Percentiles rank a stretch among this genome's conserved stretches.
These are phyloP conservation scores for Pythium grandisporangium DNA, from an alignment of 352 stramenopile species.

Conservation along the genomic window DNA sequence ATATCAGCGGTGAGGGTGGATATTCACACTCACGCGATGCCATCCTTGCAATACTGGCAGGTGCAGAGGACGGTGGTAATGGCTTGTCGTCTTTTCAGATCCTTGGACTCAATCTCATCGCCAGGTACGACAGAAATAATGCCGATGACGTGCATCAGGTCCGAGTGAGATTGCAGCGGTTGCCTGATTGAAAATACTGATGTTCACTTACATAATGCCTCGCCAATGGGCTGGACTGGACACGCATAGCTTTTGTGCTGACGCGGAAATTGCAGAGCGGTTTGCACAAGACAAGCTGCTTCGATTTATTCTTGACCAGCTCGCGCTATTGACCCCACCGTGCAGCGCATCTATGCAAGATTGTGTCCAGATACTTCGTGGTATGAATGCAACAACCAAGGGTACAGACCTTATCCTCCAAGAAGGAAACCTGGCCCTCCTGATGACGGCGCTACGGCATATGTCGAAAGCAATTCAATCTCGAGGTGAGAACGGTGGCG, in stretches of 20 bases:
- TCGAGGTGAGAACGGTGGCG: too few species aligned
- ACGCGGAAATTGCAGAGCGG: slow-evolving; percentile 26
- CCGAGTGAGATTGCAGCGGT: slow-evolving; percentile 1
- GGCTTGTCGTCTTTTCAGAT: slow-evolving; percentile 68
- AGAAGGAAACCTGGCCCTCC: slow-evolving; percentile 24
- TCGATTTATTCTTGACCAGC: slow-evolving; percentile 42
- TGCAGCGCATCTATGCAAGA: slow-evolving; percentile 19
- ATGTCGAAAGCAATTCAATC: too few species aligned
- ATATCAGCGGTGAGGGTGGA: too few species aligned
- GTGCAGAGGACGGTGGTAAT: slow-evolving; percentile 27
- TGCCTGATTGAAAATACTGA: too few species aligned
- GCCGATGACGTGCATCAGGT: too few species aligned
- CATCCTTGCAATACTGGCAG: slow-evolving; percentile 13
- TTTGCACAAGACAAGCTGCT: slow-evolving; percentile 66
- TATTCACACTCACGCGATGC: neutral
- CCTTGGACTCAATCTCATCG: slow-evolving; percentile 73
- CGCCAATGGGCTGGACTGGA: neutral
- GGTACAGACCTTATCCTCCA: slow-evolving; percentile 18
- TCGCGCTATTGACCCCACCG: slow-evolving; percentile 10
- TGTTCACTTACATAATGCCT: too few species aligned
- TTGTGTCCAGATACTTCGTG: slow-evolving; percentile 39
- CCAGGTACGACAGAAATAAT: too few species aligned
- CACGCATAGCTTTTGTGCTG: slow-evolving; percentile 47
- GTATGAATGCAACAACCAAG: slow-evolving; percentile 33
- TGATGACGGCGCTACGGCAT: slow-evolving; percentile 46